phyloP scores from a whole-genome alignment of 306 rosid genomes.

The Echinosophora koreensis region DNA sequence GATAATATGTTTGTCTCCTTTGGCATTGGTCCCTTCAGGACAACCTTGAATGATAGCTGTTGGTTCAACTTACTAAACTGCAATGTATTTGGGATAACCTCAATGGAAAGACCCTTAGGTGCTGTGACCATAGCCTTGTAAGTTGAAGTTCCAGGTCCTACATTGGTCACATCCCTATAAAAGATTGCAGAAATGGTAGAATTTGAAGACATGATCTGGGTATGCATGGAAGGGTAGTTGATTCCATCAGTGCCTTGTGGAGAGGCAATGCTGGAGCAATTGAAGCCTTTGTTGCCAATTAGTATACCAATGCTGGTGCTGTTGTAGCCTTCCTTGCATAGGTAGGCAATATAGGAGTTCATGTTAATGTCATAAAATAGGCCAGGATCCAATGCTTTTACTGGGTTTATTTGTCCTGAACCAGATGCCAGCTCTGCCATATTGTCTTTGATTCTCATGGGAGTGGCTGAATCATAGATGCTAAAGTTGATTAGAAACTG shows the following conservation, averaged over 20 bases:
- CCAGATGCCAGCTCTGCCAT: slow-evolving; percentile 61
- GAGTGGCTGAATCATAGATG: slow-evolving; percentile 62
- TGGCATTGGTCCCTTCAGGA: slow-evolving; percentile 56
- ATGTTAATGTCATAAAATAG: slow-evolving; percentile 65
- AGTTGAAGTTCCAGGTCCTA: slow-evolving; percentile 58
- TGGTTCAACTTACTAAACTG: slow-evolving; percentile 50
- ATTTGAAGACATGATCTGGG: slow-evolving; percentile 28
- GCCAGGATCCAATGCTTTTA: slow-evolving; percentile 68
- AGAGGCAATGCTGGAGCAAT: slow-evolving; percentile 50
- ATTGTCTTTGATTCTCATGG: slow-evolving; percentile 43
- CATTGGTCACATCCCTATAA: slow-evolving; percentile 67
- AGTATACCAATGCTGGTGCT: slow-evolving; percentile 51
- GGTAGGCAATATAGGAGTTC: slow-evolving; percentile 61
- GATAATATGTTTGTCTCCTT: background rate
- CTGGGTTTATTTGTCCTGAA: slow-evolving; percentile 79
- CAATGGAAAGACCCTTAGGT: slow-evolving; percentile 59
- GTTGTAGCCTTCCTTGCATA: slow-evolving; percentile 68
- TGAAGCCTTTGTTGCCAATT: slow-evolving; percentile 51
- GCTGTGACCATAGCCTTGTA: slow-evolving; percentile 71
- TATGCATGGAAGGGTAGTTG: slow-evolving; percentile 81
- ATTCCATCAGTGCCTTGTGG: slow-evolving; percentile 74
- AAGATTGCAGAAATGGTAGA: slow-evolving; percentile 62
- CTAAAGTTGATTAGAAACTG: slow-evolving; percentile 11
- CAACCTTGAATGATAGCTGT: slow-evolving; percentile 63
- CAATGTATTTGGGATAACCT: slow-evolving; percentile 63